Percentiles rank a stretch among this genome's conserved stretches.
phyloP scores from a whole-genome alignment of 208 protist genomes.

The Leishmania tropica region DNA sequence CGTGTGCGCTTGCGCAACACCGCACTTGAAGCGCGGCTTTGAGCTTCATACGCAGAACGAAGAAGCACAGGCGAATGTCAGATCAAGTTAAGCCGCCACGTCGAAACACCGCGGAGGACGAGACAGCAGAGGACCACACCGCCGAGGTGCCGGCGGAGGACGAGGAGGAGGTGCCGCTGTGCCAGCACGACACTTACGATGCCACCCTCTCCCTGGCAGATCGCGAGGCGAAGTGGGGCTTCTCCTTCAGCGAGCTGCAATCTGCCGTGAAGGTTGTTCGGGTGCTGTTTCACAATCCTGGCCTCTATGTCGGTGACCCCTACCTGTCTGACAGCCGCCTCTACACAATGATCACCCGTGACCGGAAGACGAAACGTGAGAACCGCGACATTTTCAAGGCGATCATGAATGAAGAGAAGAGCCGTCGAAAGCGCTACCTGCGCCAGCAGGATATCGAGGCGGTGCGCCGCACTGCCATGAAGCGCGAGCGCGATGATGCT shows the following conservation, averaged over 20 bases:
- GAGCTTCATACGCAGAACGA: neutral
- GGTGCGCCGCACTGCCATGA: slow-evolving; percentile 81
- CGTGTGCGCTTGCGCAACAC: neutral
- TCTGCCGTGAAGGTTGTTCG: slow-evolving; percentile 78
- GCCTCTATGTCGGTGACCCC: slow-evolving; percentile 80
- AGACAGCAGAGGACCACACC: neutral
- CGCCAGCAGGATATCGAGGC: slow-evolving; percentile 73
- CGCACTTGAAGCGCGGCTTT: neutral
- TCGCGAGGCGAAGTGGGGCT: slow-evolving; percentile 83
- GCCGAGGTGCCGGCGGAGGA: neutral
- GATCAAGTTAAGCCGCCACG: neutral
- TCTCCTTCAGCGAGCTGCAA: slow-evolving; percentile 77
- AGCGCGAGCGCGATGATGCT: slow-evolving; percentile 84
- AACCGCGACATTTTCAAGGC: slow-evolving; percentile 77
- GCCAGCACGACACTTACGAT: slow-evolving; percentile 41
- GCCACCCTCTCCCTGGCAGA: slow-evolving; percentile 48
- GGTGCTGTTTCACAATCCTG: slow-evolving; percentile 74
- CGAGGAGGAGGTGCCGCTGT: slow-evolving; percentile 28
- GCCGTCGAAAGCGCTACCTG: slow-evolving; percentile 64
- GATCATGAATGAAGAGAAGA: slow-evolving; percentile 87
- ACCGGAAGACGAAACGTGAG: slow-evolving; percentile 77
- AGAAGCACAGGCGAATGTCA: neutral
- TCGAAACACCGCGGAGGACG: neutral
- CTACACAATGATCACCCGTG: slow-evolving; percentile 92
- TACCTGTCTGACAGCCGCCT: slow-evolving; percentile 86